Conservation (phyloP, 2,329 filamentous ascomycete species). For the Sporothrix pseudoabietina region DNA sequence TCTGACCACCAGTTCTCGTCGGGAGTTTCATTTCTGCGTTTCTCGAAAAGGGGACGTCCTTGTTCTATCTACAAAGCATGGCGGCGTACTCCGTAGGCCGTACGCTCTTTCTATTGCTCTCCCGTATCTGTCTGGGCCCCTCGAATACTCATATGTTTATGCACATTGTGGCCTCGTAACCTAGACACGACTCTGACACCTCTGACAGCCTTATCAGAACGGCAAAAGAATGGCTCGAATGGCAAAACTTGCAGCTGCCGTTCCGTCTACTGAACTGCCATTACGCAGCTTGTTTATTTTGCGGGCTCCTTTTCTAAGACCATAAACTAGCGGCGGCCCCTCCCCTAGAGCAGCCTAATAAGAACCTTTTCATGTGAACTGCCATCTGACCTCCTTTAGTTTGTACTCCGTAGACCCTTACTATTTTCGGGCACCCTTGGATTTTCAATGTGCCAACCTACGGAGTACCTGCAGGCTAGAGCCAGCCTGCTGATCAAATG, state of each 20-base stretch:
- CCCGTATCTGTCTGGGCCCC: background rate
- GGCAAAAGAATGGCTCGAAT: background rate
- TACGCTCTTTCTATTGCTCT: background rate
- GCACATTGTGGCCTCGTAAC: background rate
- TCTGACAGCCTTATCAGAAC: constrained; percentile 19
- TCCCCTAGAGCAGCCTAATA: background rate
- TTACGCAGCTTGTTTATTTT: constrained; percentile 4
- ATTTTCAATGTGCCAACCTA: background rate
- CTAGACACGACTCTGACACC: constrained; percentile 3
- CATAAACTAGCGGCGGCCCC: background rate
- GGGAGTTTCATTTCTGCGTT: background rate
- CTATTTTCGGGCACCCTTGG: too few species aligned
- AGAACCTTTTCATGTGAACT: background rate
- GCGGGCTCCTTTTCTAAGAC: background rate
- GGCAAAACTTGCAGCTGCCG: background rate
- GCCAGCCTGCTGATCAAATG: background rate
- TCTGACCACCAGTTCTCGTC: background rate
- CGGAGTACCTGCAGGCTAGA: background rate
- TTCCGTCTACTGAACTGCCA: background rate
- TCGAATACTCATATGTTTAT: background rate
- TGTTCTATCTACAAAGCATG: background rate
- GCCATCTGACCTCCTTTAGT: background rate
- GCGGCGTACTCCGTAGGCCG: background rate
- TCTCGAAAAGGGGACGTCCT: background rate
- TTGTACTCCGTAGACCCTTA: too few species aligned